Evolutionary conservation across 768 basidiomycete species (phyloP), one percentile per base, ranked within the genome.

Genomic region (Phaffia tasmanica): DNA sequence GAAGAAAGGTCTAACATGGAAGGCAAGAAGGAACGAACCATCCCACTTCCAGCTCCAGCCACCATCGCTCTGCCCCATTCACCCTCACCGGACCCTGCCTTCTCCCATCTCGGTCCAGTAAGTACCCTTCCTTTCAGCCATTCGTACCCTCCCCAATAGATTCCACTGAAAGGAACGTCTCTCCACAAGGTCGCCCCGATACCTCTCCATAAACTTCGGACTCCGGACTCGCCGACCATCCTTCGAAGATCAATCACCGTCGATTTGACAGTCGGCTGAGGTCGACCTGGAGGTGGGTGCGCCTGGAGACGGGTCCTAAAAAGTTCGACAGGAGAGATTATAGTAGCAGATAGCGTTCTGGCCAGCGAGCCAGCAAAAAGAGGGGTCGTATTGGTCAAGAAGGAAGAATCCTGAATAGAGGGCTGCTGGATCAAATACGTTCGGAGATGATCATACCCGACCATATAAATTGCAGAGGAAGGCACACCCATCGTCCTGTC

Each of bases 61-160:
- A 85, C 76, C 56, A 69, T 63, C 6, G 67, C 62, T 30, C 67
- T 51, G 7, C 57, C 67, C 67, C 67, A 69, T 57, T 69, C 67
- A 11, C 67, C 58, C 55, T 64, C 62, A 30, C 67, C 63, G 19
- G 56, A n/a, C 15, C 53, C 63, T 0, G 14, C 23, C 48, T 67
- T 67, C n/a, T 64, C 67, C 67, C 67, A 69, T 32, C 14, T 58
- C 46, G 67, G 67, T 8, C 67, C 67, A 16, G 48, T 49, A 29
- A 69, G 46, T 7, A 69, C 48, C 29, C 55, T 63, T 7, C 63
- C 29, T 78, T 95, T 97, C 77, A 84, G 83, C 0, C 83, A 78
- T 75, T 99, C 94, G 74, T 97, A 98, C 29, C 87, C 85, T 4
- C 89, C 89, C 95, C 95, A 99, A 73, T 99, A 99, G 42, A 94